phyloP scores from a whole-genome alignment of 257 asterid genomes.

The Solanum gracilifrons region DNA sequence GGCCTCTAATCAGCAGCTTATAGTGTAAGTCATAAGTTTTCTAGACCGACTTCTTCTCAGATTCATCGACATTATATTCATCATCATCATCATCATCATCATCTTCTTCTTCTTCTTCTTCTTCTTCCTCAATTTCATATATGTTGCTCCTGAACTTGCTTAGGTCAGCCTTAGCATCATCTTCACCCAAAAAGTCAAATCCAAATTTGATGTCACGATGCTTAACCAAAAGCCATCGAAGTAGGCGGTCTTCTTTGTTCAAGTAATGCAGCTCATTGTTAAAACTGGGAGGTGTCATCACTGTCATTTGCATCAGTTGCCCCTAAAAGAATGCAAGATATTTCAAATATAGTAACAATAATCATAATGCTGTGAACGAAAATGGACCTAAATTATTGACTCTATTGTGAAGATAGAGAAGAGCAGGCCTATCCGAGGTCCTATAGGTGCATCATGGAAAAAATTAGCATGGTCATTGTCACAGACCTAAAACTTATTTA shows the following conservation, averaged over 20 bases:
- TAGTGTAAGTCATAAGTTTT: neutral
- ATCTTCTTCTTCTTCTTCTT: neutral
- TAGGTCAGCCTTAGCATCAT: constrained; percentile 2
- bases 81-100: neutral
- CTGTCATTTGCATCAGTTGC: constrained; percentile 57
- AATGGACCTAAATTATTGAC: neutral
- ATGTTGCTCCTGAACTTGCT: neutral
- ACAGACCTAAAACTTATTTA: neutral
- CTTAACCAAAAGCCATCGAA: constrained; percentile 75
- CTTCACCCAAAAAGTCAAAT: constrained; percentile 8
- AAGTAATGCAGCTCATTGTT: constrained; percentile 63
- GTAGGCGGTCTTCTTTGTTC: constrained; percentile 76
- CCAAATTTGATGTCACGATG: constrained; percentile 44
- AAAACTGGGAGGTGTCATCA: constrained; percentile 87
- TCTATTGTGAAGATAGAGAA: neutral
- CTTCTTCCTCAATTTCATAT: neutral
- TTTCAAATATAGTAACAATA: neutral
- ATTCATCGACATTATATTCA: neutral
- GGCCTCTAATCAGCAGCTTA: neutral
- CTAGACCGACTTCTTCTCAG: neutral
- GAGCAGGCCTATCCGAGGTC: neutral
- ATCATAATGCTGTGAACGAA: neutral
- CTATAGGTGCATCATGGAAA: neutral
- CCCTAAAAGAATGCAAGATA: constrained; percentile 22
- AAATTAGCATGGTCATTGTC: neutral